These are phyloP conservation scores for Penicillium turbatum DNA, from an alignment of 495 filamentous ascomycete genomes.

Conservation along the genomic window DNA sequence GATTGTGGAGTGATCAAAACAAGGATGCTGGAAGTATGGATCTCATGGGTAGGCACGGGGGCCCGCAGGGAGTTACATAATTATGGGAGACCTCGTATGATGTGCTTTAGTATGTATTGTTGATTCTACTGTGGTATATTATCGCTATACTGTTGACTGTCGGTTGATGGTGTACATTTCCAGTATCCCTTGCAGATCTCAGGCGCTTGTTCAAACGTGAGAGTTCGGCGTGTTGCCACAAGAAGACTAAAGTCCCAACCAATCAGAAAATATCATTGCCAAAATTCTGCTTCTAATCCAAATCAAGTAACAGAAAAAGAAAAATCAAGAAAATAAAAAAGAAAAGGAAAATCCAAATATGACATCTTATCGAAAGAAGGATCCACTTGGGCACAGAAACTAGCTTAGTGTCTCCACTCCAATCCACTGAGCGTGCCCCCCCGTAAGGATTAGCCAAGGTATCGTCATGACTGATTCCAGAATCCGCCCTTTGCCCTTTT, in stretches of 20 bases:
- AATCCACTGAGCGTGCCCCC: neutral
- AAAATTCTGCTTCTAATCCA: neutral
- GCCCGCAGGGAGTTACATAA: neutral
- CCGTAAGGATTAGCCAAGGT: slow-evolving; percentile 6
- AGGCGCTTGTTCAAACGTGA: slow-evolving; percentile 8
- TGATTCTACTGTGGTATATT: too few relatives aligned
- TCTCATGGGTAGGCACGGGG: neutral
- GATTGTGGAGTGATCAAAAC: slow-evolving; percentile 2
- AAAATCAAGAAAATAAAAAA: neutral
- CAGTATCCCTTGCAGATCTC: slow-evolving; percentile 4
- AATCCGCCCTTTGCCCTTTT: slow-evolving; percentile 5
- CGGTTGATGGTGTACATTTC: neutral
- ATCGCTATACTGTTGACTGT: too few relatives aligned
- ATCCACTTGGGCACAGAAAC: slow-evolving; percentile 9
- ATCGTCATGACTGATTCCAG: slow-evolving; percentile 7
- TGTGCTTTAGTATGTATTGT: too few relatives aligned
- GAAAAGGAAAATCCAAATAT: neutral
- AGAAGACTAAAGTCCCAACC: neutral
- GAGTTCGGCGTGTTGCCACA: slow-evolving; percentile 4
- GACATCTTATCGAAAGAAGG: slow-evolving; percentile 8
- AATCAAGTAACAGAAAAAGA: neutral
- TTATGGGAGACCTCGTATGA: neutral
- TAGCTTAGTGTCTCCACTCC: neutral
- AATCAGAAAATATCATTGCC: neutral
- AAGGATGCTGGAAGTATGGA: neutral